Evolutionary conservation across 371 early-diverging fungal species (phyloP), one percentile per base, ranked within the genome.

Genomic region (Syncephalis fuscata): DNA sequence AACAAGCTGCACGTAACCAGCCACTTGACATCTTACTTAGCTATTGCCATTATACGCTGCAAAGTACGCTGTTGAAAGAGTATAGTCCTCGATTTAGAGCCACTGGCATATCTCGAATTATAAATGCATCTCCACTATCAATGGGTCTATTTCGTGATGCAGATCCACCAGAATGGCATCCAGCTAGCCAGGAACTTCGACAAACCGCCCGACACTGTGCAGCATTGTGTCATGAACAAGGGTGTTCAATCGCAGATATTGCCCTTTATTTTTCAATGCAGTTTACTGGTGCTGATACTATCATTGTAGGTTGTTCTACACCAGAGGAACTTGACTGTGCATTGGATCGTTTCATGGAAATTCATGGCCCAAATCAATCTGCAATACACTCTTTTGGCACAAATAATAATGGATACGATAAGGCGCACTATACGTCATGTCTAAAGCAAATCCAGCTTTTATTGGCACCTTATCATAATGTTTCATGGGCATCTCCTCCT

Each of bases 11-110:
- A 17, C 61, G 67, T n/a, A 70, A 71, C 0, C 67, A 68, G 23
- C 80, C 79, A 1, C 59, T 85, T 10, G 86, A 85, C 54, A 66
- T 71, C 14, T 55, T 84, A 19, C 57, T 83, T 16, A 74, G 81
- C 3, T 85, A 85, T 47, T 82, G 81, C 57, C 82, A 82, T 53
- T 78, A 76, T 49, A 78, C 74, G 26, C 61, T 85, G 22, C 82
- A 83, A 49, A 82, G 78, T 58, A 76, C 77, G 3, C 50, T 48
- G 11, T 60, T 82, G 16, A 61, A 63, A 1, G 70, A 74, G 9
- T 78, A 73, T 51, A 56, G 72, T 16, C 70, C 69, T 0, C 56
- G 57, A 21, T 68, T 77, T 50, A 70, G 65, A 39, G 64, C 50
- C 40, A 39, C 52, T 19, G 83, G 80, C 39, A 76, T 85, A 5